Evolutionary conservation across 2,329 filamentous ascomycete species (phyloP), one percentile per base, ranked within the genome.

Genomic region (Fusarium piperis): DNA sequence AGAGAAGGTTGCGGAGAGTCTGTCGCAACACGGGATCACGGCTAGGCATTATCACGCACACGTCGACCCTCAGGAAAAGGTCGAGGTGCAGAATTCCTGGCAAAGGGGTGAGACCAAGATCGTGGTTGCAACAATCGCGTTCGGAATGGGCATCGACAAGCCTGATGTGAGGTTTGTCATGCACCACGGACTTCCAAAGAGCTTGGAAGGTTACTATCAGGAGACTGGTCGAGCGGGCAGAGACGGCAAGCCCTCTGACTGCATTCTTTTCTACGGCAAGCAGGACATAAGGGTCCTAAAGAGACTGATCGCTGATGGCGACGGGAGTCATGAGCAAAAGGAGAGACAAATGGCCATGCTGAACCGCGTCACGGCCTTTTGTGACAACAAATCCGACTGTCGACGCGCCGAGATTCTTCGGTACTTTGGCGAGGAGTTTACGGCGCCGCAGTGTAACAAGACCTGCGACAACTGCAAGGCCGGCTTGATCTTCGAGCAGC

Each of bases 131-230:
- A 99, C 96, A 0, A 98, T 99, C 80, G 96, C 96, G 26, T 99
- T 99, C 79, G 96, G 96, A 8, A 99, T 99, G 96, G 96, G 96
- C n/a, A 99, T 99, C 72, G 96, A 99, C 84, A 99, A 99, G 80
- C 90, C 95, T 1, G 93, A 99, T 79, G 96, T 99, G 53, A 93
- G 96, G 30, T 99, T 97, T 79, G 96, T 99, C 35, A 94, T 99
- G 41, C 97, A 99, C 78, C 92, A 97, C 76, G 93, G 91, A 46
- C 86, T 99, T 7, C 96, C 96, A 2, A 98, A 99, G 81, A 98
- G 94, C 76, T 84, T 99, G 60, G 96, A 99, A 82, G 96, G 96
- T 1, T 99, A 99, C 80, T 99, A 99, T 78, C 96, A 99, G 79
- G 96, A 99, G 81, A 99, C 96, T 48, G 96, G 96, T 2, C 92